Evolutionary conservation across 2,329 filamentous ascomycete species (phyloP).

Genomic region (Zopfia rhizophila): DNA sequence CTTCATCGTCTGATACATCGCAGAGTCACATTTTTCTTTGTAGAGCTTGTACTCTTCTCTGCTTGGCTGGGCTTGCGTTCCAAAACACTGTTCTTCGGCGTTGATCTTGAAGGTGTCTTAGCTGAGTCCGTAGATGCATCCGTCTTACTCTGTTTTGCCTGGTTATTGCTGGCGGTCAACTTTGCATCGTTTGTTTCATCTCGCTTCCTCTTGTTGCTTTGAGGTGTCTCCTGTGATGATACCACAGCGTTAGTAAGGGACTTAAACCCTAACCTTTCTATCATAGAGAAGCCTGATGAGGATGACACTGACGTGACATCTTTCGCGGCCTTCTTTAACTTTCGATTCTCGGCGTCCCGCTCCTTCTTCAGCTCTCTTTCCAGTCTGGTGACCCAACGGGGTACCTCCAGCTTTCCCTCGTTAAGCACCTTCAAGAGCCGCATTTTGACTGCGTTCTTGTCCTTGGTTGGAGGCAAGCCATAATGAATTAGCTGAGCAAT

Average conservation of each 20-base stretch:
- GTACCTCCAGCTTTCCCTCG: slow-evolving; percentile 60
- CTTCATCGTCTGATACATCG: no score
- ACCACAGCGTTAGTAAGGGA: no score
- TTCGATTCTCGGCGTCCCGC: slow-evolving; percentile 63
- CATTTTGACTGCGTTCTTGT: slow-evolving; percentile 68
- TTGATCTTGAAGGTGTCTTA: no score
- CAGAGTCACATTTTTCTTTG: no score
- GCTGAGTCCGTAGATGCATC: no score
- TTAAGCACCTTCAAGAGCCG: slow-evolving; percentile 68
- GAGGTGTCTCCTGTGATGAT: no score
- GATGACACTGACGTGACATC: slow-evolving; percentile 1
- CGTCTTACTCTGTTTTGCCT: slow-evolving; percentile 11
- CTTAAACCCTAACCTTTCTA: slow-evolving; percentile 5
- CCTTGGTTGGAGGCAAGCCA: slow-evolving; percentile 65
- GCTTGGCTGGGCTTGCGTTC: no score
- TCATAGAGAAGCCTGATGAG: neutral
- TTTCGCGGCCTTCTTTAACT: slow-evolving; percentile 52
- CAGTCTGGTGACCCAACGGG: slow-evolving; percentile 59
- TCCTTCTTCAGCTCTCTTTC: slow-evolving; percentile 68
- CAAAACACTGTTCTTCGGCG: no score
- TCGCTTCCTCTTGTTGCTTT: slow-evolving; percentile 27
- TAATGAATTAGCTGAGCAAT: slow-evolving; percentile 72
- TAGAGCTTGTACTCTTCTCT: no score
- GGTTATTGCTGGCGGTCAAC: slow-evolving; percentile 2
- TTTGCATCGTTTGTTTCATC: slow-evolving; percentile 24